These are phyloP conservation scores for Teratosphaeria destructans DNA, from an alignment of 2,329 filamentous ascomycete genomes.

Conservation along the genomic window DNA sequence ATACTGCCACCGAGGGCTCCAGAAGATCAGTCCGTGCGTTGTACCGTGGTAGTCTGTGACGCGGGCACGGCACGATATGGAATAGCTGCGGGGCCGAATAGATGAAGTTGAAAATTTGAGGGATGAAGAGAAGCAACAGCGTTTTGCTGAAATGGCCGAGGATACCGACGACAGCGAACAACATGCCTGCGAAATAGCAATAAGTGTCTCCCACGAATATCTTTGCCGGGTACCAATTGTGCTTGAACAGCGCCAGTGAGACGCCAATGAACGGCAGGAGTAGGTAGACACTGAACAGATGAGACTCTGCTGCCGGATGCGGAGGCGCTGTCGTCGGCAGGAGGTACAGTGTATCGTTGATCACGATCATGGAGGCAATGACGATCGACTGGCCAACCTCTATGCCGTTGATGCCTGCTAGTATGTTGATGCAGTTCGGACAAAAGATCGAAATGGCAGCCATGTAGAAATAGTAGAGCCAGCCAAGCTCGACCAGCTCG, in stretches of 20 bases:
- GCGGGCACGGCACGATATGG: slow-evolving; percentile 78
- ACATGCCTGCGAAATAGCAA: slow-evolving; percentile 99
- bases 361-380: slow-evolving; percentile 68
- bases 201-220: slow-evolving; percentile 98
- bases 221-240: slow-evolving; percentile 92
- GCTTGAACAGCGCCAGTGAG: slow-evolving; percentile 70
- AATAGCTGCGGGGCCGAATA: slow-evolving; percentile 92
- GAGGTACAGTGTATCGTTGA: slow-evolving; percentile 86
- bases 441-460: slow-evolving; percentile 92
- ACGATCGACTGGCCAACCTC: slow-evolving; percentile 91
- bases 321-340: slow-evolving; percentile 55
- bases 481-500: slow-evolving; percentile 67
- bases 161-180: slow-evolving; percentile 94
- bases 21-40: slow-evolving; percentile 75
- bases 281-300: slow-evolving; percentile 91
- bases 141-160: slow-evolving; percentile 98
- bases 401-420: slow-evolving; percentile 98
- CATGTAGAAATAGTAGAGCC: slow-evolving; percentile 90
- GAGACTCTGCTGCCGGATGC: slow-evolving; percentile 89
- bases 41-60: slow-evolving; percentile 83
- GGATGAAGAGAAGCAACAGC: slow-evolving; percentile 76
- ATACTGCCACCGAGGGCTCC: slow-evolving; percentile 76
- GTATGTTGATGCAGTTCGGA: slow-evolving; percentile 97
- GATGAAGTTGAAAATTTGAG: slow-evolving; percentile 92
- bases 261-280: slow-evolving; percentile 90